A percentile compares a stretch with the other conserved stretches of the same genome.
Conservation (phyloP, 805 yeast species). For the Wickerhamiella bombiphila region DNA sequence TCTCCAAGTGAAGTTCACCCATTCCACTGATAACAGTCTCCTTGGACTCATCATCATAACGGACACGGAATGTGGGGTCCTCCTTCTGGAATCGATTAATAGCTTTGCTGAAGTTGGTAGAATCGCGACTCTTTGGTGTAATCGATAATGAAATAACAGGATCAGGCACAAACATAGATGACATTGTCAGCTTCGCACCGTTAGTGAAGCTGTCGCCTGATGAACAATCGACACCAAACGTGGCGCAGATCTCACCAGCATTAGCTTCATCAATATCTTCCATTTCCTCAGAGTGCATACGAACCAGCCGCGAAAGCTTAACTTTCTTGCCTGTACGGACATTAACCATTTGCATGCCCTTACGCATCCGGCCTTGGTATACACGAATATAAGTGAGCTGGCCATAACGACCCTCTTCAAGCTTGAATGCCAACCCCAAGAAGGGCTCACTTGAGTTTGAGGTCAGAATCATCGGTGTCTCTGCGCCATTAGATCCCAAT, state of each 20-base stretch:
- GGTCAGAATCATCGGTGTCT: conserved; percentile 53
- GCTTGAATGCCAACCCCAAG: conserved; percentile 95
- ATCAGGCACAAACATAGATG: conserved; percentile 97
- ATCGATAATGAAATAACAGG: conserved; percentile 92
- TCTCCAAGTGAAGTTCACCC: conserved; percentile 96
- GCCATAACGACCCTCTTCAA: conserved; percentile 97
- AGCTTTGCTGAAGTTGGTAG: conserved; percentile 87
- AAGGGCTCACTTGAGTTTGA: conserved; percentile 69
- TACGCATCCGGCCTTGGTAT: conserved; percentile 86
- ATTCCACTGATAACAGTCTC: conserved; percentile 92
- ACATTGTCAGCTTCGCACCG: conserved; percentile 76
- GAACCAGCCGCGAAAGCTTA: conserved; percentile 82
- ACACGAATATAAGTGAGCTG: conserved; percentile 94
- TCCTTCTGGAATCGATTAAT: conserved; percentile 95
- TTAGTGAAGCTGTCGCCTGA: conserved; percentile 97
- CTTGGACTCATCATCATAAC: conserved; percentile 77
- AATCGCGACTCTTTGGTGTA: conserved; percentile 75
- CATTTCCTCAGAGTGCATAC: conserved; percentile 99
- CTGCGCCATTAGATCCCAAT: conserved; percentile 35
- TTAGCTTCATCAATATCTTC: conserved; percentile 93
- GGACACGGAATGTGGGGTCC: conserved; percentile 95
- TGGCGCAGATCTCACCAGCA: conserved; percentile 98
- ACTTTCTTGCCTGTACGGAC: conserved; percentile 86
- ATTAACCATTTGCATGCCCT: conserved; percentile 79
- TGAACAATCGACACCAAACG: conserved; percentile 97